phyloP scores from a whole-genome alignment of 2,329 filamentous ascomycete species.

The Elsinoe batatas region DNA sequence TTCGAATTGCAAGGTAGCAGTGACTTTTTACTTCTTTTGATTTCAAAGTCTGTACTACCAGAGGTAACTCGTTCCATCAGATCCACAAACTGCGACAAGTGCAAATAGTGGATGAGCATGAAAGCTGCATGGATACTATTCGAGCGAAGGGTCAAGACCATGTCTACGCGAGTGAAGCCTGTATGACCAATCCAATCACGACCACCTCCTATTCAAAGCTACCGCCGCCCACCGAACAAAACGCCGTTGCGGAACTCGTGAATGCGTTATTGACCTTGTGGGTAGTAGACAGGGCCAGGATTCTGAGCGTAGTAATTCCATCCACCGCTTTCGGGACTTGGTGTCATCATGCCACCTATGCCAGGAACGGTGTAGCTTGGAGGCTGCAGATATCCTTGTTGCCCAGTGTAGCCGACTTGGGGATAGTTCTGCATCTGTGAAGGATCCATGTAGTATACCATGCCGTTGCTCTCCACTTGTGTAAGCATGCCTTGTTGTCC shows the following conservation, averaged over 20 bases:
- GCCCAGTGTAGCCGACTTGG: conserved; percentile 13
- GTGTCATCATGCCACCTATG: conserved; percentile 73
- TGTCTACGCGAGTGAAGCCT: too few relatives aligned
- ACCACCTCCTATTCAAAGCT: neutral
- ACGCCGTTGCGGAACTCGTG: neutral
- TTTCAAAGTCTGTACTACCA: too few relatives aligned
- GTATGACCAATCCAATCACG: too few relatives aligned
- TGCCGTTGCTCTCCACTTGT: conserved; percentile 87
- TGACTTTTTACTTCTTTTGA: too few relatives aligned
- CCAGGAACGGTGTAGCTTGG: conserved; percentile 48
- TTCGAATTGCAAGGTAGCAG: too few relatives aligned
- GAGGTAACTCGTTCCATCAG: too few relatives aligned
- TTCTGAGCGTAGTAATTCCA: conserved; percentile 1
- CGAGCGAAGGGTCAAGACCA: too few relatives aligned
- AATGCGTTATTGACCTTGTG: conserved; percentile 23
- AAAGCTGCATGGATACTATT: too few relatives aligned
- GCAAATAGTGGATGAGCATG: too few relatives aligned
- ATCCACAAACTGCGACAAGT: too few relatives aligned
- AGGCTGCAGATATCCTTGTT: conserved; percentile 29
- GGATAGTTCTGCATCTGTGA: conserved; percentile 46
- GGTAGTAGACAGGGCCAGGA: conserved; percentile 42
- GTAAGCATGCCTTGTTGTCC: conserved; percentile 48
- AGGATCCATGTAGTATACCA: conserved; percentile 79
- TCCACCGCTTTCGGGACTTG: conserved; percentile 33
- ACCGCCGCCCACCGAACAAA: neutral